Conservation (phyloP, 176 grass and related monocot species). For the Rhynchospora tenuis region DNA sequence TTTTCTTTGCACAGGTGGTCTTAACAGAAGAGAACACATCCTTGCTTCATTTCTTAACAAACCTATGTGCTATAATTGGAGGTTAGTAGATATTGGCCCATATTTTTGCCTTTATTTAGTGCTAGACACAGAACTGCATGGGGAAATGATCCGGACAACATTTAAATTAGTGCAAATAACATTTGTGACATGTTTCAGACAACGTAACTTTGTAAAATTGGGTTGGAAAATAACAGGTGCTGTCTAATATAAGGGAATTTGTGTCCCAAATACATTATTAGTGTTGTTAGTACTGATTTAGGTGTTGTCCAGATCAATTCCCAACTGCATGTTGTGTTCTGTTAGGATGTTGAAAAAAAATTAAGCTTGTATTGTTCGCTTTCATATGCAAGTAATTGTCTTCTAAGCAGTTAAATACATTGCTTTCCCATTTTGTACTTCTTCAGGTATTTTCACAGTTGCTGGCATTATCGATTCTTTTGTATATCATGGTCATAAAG, state of each 20-base stretch:
- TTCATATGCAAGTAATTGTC: neutral
- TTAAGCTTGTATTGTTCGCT: neutral
- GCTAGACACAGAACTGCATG: neutral
- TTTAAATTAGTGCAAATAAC: too few relatives aligned
- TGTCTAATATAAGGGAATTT: too few relatives aligned
- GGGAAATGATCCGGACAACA: too few relatives aligned
- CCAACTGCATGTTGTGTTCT: neutral
- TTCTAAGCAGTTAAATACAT: neutral
- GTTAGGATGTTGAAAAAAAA: neutral
- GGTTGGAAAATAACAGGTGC: too few relatives aligned
- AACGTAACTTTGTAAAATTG: too few relatives aligned
- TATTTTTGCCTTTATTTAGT: neutral
- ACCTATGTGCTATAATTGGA: slow-evolving; percentile 92
- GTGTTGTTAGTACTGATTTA: too few relatives aligned
- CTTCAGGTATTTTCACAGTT: slow-evolving; percentile 77
- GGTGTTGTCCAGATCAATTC: too few relatives aligned
- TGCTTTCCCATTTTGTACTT: neutral
- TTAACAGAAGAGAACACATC: slow-evolving; percentile 94
- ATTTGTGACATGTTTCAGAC: too few relatives aligned
- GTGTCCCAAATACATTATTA: too few relatives aligned
- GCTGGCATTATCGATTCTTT: slow-evolving; percentile 94
- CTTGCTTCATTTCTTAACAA: slow-evolving; percentile 92
- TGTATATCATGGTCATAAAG: slow-evolving; percentile 85
- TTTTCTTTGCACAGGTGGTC: slow-evolving; percentile 55
- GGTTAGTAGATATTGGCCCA: slow-evolving; percentile 31